A percentile compares a stretch with the other conserved stretches of the same genome.
phyloP scores from a whole-genome alignment of 345 rosid genomes.

The Gynandropsis gynandra region DNA sequence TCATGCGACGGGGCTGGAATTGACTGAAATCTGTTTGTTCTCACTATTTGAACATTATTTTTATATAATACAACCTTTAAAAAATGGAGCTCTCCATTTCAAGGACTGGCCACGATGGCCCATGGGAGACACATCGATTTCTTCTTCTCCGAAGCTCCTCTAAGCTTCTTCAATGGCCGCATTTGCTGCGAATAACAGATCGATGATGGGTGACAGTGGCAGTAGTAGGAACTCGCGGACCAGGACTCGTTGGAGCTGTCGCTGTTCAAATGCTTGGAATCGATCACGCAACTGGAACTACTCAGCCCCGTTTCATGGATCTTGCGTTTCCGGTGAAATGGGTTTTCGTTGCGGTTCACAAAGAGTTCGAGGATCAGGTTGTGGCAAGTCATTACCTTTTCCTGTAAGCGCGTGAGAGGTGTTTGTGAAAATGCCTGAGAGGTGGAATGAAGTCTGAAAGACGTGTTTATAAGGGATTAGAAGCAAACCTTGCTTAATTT shows the following conservation, averaged over 20 bases:
- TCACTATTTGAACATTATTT: constrained; percentile 11
- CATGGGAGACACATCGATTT: constrained; percentile 25
- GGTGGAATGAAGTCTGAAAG: constrained; percentile 4
- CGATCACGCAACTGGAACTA: constrained; percentile 67
- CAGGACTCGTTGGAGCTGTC: constrained; percentile 47
- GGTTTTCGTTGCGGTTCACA: constrained; percentile 4
- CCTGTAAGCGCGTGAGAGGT: constrained; percentile 39
- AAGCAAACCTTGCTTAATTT: constrained; percentile 50
- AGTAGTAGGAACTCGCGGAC: constrained; percentile 31
- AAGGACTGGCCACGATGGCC: constrained; percentile 29
- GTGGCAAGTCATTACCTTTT: constrained; percentile 44
- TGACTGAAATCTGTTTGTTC: constrained; percentile 15
- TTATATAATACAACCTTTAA: constrained; percentile 8
- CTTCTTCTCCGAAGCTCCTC: constrained; percentile 33
- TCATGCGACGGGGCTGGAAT: constrained; percentile 26
- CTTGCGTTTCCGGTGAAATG: constrained; percentile 48
- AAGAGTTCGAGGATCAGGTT: constrained; percentile 39
- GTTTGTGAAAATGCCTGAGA: constrained; percentile 12
- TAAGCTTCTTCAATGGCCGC: constrained; percentile 48
- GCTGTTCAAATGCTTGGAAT: constrained; percentile 37
- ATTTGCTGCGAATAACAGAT: constrained; percentile 22
- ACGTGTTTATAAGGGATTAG: neutral
- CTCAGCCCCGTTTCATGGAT: constrained; percentile 24
- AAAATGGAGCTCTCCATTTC: constrained; percentile 8
- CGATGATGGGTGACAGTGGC: constrained; percentile 2